Conservation (phyloP, 352 stramenopile genomes). For the Globisporangium mamillatum region DNA sequence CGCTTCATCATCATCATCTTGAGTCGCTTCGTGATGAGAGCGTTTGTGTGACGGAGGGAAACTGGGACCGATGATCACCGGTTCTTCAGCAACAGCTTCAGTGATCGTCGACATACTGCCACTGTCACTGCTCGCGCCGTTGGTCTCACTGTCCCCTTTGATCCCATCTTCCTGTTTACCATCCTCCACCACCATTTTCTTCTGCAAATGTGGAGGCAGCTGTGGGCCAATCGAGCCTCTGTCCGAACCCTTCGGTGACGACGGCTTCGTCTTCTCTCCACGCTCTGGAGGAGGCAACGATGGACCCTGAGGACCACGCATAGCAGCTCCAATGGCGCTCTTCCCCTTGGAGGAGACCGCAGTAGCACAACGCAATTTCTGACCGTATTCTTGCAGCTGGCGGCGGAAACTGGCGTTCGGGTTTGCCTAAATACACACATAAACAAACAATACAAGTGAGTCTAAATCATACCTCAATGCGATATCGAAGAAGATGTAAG, state of each 20-base stretch:
- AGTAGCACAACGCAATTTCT: constrained; percentile 33
- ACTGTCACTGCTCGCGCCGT: constrained; percentile 1
- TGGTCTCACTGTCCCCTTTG: background rate
- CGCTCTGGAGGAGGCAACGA: constrained; percentile 1
- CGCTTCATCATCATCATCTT: background rate
- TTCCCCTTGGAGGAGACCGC: constrained; percentile 12
- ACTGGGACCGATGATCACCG: constrained; percentile 9
- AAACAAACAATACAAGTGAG: background rate
- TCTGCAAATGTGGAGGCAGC: constrained; percentile 13
- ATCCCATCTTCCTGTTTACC: background rate
- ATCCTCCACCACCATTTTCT: constrained; percentile 15
- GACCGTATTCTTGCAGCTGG: constrained; percentile 59
- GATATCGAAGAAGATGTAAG: background rate
- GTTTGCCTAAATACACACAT: constrained; percentile 29
- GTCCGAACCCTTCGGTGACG: background rate
- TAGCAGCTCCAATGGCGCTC: background rate
- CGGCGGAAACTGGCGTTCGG: constrained; percentile 70
- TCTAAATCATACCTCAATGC: background rate
- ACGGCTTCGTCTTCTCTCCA: background rate
- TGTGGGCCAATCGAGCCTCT: background rate
- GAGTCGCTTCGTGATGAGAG: background rate
- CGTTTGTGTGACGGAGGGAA: constrained; percentile 11
- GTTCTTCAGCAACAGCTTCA: background rate
- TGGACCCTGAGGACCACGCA: constrained; percentile 17
- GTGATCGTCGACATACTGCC: background rate